These are phyloP conservation scores for Rhinocladiella similis DNA, from an alignment of 2,329 filamentous ascomycete species.

Conservation along the genomic window DNA sequence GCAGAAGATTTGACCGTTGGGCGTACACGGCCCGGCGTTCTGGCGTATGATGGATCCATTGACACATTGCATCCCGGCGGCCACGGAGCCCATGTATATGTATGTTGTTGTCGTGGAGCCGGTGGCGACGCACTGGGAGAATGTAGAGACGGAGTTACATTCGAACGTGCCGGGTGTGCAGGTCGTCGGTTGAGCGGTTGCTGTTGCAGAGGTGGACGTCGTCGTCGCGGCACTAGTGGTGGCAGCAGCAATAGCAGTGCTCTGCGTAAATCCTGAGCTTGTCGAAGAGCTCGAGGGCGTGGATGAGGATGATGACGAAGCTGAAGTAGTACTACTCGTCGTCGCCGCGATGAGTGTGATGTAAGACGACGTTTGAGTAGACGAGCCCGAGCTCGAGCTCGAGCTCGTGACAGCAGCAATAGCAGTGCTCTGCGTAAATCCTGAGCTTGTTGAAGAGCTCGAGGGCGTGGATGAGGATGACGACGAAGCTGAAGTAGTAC, in stretches of 20 bases:
- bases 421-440: too few relatives aligned
- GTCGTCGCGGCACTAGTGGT: not conserved
- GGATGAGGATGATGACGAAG: too few relatives aligned
- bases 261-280: too few relatives aligned
- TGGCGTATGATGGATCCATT: slow-evolving; percentile 22
- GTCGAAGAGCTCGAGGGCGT: too few relatives aligned
- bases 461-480: not conserved
- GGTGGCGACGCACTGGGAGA: slow-evolving; percentile 38
- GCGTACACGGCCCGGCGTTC: slow-evolving; percentile 24
- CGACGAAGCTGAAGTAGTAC: not conserved
- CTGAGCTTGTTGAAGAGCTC: too few relatives aligned
- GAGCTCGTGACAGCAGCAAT: too few relatives aligned
- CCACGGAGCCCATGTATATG: slow-evolving; percentile 26
- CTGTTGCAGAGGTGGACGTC: not conserved
- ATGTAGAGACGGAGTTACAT: slow-evolving; percentile 37
- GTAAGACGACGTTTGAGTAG: too few relatives aligned
- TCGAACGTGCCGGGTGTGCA: slow-evolving; percentile 36
- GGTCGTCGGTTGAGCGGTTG: slow-evolving; percentile 11
- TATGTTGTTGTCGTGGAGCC: slow-evolving; percentile 13
- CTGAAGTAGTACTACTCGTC: too few relatives aligned
- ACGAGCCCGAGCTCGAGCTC: too few relatives aligned
- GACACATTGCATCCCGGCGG: slow-evolving; percentile 24
- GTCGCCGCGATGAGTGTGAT: too few relatives aligned
- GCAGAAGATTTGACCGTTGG: slow-evolving; percentile 19
- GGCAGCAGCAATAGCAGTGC: too few relatives aligned